These are phyloP conservation scores for Pontederia paniculata DNA, from an alignment of 176 grass and related monocot genomes.

Conservation along the genomic window DNA sequence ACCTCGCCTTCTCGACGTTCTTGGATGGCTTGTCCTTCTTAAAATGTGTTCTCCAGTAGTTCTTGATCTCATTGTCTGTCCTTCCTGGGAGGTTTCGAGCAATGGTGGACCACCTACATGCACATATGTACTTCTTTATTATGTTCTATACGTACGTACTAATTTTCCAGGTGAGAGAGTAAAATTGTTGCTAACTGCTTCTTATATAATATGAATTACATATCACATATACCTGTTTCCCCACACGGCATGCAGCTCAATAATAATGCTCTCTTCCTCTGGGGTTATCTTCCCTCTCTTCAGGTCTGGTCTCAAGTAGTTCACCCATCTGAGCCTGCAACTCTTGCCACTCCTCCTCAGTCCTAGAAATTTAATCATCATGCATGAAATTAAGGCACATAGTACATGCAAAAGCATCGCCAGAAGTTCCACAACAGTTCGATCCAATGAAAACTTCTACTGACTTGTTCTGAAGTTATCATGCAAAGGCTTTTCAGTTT, in stretches of 20 bases:
- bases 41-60: slow-evolving; percentile 9
- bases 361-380: slow-evolving; percentile 16
- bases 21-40: slow-evolving; percentile 4
- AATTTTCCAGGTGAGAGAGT: no score
- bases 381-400: background rate
- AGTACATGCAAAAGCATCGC: no score
- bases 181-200: background rate
- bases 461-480: no score
- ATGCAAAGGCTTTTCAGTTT: no score
- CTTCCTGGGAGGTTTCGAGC: slow-evolving; percentile 2
- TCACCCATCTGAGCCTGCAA: slow-evolving; percentile 80
- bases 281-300: slow-evolving; percentile 74
- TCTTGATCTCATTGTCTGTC: background rate
- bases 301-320: slow-evolving; percentile 82
- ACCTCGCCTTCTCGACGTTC: slow-evolving; percentile 3
- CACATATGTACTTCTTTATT: background rate
- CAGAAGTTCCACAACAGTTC: no score
- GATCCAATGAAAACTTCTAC: no score
- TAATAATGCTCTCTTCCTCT: slow-evolving; percentile 66
- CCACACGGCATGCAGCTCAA: slow-evolving; percentile 80
- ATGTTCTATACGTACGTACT: no score
- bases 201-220: background rate
- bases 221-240: slow-evolving; percentile 82
- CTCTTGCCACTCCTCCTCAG: slow-evolving; percentile 88
- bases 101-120: slow-evolving; percentile 2